Base-by-base conservation (phyloP, 352 stramenopile genomes). In the Paralagenidium karlingii region DNA sequence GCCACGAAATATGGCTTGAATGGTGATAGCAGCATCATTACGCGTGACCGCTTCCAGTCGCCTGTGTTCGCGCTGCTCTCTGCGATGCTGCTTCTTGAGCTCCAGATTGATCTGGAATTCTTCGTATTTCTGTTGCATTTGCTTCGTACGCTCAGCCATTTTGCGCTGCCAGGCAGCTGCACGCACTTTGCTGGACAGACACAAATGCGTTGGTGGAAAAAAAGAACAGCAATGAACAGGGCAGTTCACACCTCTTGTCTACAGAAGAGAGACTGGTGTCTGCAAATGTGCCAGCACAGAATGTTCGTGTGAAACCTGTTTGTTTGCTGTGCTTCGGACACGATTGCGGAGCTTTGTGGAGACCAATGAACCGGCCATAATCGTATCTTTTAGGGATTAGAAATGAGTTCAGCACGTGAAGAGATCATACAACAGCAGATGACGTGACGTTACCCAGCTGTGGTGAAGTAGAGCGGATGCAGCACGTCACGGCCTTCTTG, bases 121-220 rank as follows among this genome's bases (percentile, higher is more conserved):
- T 6, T 60, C 55, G 42, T 76, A 69, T 49, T 76, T 77, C 43
- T 70, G 58, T 25, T 68, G 63, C 68, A 82, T 82, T 24, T 63
- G 65, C 34, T 55, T 57, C 8, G 63, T 78, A 29, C 65, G 63
- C 40, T 60, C 45, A 21, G 49, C 55, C 33, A 76, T 58, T 40
- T 80, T 80, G 21, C 51, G 49, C 33, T 80, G 46, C 68, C 68
- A 82, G 30, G 38, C 43, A 48, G 76, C 58, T 16, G 59, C 55
- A 2, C 68, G 60, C 21, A 51, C 37, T 34, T 69, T 67, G 34
- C 46, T 64, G 32, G 16, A 10, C 32, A 10, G 13, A 8, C 21
- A n/a, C 3, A 19, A 11, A 32, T 12, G 8, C 11, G 21, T 6
- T 34, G 29, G 2, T 24, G 31, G 6, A 33, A 20, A 12, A 2